Conservation (phyloP, 225 moss, liverwort and hornwort species). For the Anthoceros angustus region DNA sequence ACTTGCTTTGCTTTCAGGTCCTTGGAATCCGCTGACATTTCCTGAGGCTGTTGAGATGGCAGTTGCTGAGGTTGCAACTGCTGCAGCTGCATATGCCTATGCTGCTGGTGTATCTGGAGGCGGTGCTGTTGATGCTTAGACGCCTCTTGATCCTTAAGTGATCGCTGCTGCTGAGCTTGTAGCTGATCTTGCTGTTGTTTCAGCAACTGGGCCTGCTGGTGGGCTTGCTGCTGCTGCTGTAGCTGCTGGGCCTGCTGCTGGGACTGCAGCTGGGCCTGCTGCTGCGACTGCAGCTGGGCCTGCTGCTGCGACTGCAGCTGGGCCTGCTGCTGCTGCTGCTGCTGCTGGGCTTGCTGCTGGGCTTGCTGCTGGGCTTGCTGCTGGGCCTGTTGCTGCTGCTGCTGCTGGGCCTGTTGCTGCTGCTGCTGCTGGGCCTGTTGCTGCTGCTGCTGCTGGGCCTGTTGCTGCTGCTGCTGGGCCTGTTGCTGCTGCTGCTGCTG, state of each 20-base stretch:
- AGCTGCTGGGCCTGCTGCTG: constrained; percentile 36
- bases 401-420: too few species aligned
- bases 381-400: too few species aligned
- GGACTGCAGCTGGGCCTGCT: constrained; percentile 43
- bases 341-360: constrained; percentile 51
- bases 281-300: constrained; percentile 29
- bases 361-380: constrained; percentile 53
- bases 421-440: too few species aligned
- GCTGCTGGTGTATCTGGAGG: constrained; percentile 36
- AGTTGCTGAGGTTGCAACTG: constrained; percentile 24
- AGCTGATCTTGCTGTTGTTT: constrained; percentile 65
- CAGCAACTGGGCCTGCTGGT: constrained; percentile 30
- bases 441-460: too few species aligned
- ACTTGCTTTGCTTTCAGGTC: constrained; percentile 36
- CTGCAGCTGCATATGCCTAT: constrained; percentile 37
- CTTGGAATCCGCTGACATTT: neutral
- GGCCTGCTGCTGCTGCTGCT: constrained; percentile 73
- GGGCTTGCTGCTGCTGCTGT: constrained; percentile 31
- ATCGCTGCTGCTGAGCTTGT: constrained; percentile 34
- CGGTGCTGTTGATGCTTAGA: constrained; percentile 20
- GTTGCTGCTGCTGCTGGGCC: too few species aligned
- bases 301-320: constrained; percentile 64
- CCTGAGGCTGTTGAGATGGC: constrained; percentile 4
- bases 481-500: too few species aligned
- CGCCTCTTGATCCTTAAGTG: constrained; percentile 35